Base-by-base conservation (phyloP, 768 basidiomycete species). In the Pleurotus platypus region DNA sequence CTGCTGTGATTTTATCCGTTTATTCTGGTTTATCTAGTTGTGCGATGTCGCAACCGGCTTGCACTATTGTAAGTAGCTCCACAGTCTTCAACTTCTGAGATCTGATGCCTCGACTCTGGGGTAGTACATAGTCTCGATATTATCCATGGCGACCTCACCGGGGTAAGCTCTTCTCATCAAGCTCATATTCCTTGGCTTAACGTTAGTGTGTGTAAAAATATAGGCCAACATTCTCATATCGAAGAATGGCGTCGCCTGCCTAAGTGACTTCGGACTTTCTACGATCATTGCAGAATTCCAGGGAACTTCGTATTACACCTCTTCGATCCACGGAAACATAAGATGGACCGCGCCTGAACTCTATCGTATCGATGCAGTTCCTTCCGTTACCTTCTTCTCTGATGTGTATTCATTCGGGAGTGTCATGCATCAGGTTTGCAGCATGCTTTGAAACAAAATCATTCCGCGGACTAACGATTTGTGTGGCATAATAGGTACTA, bases 211-310 rank as follows among this genome's bases (percentile, higher is more conserved):
- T 35, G 30, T 35, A 35, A 35, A 35, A 35, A 35, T 49, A 6
- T 30, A 59, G 58, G 35, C 55, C 13, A 59, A 59, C 30, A 24
- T 59, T 26, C 39, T 59, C 9, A 56, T 59, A 46, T 47, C 56
- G 20, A 38, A n/a, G 27, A 30, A 49, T 18, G 58, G 58, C 6
- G n/a, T n/a, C 12, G 58, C 58, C 16, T 40, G n/a, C 35, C 55
- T 59, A 9, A 55, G 58, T 40, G 58, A 59, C 35, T 59, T 59
- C 39, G 58, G 58, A n/a, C 26, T 59, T 18, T 59, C 58, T 12
- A 56, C 27, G 26, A 56, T 59, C 46, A 30, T 50, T 15, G 58
- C 55, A 20, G 58, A 59, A 50, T 49, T 56, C 39, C 46, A 59
- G 42, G 47, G 55, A 20, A 24, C 56, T 7, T 56, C 58, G 3